Percentiles rank a stretch among this genome's conserved stretches.
phyloP scores from a whole-genome alignment of 352 stramenopile species.

The Phytophthora pluvialis region DNA sequence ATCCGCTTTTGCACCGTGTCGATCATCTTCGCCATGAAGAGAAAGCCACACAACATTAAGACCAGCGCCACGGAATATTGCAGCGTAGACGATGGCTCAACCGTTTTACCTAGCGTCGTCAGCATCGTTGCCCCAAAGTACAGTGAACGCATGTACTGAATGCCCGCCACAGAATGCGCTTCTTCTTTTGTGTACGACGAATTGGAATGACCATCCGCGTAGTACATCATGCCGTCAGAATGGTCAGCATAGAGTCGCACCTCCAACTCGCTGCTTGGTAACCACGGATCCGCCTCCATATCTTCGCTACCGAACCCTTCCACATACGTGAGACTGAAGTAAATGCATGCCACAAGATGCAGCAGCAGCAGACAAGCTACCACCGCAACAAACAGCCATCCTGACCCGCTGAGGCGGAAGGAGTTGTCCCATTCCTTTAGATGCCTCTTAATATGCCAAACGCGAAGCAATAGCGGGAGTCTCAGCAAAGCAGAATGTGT shows the following conservation, averaged over 20 bases:
- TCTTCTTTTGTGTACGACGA: conserved; percentile 14
- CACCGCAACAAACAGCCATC: conserved; percentile 13
- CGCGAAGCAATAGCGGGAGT: conserved; percentile 39
- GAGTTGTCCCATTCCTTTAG: conserved; percentile 42
- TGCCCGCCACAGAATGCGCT: conserved; percentile 5
- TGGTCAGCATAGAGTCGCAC: not conserved
- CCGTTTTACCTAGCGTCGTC: conserved; percentile 51
- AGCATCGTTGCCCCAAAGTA: conserved; percentile 55
- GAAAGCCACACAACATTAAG: conserved; percentile 57
- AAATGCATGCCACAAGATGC: conserved; percentile 40
- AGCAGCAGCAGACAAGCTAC: conserved; percentile 32
- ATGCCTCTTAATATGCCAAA: conserved; percentile 45
- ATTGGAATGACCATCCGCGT: not conserved
- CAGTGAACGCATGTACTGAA: conserved; percentile 49
- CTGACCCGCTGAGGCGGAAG: conserved; percentile 21
- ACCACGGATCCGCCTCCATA: conserved; percentile 18
- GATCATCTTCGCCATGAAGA: conserved; percentile 43
- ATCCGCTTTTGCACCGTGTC: conserved; percentile 57
- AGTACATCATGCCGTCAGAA: conserved; percentile 6
- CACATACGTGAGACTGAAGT: conserved; percentile 44
- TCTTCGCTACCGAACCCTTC: conserved; percentile 36
- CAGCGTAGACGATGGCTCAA: conserved; percentile 37
- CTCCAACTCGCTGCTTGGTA: conserved; percentile 33
- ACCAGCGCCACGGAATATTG: conserved; percentile 44
- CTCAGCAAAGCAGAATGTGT: conserved; percentile 35